Base-by-base conservation (phyloP, 305 asterid species). In the Petunia hybrid region DNA sequence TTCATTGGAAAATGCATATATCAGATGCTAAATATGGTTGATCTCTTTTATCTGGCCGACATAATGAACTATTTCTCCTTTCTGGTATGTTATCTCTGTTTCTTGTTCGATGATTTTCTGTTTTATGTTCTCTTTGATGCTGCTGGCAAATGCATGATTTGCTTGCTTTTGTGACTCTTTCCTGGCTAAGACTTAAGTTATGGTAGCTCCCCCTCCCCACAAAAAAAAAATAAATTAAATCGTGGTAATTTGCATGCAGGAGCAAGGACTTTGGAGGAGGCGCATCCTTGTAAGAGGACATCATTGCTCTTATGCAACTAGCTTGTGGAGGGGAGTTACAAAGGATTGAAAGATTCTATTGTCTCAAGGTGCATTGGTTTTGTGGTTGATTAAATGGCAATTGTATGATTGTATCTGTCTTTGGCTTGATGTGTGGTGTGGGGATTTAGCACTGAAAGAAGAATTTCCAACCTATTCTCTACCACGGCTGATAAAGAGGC, bases 241-340 rank as follows among this genome's bases (percentile, higher is more conserved):
- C 31, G 31, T 36, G 57, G 48, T 74, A 42, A 53, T 57, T 51
- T 74, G 8, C 79, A 53, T 14, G 61, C 35, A 74, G 79, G 45
- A 74, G 79, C 64, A 53, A 74, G 8, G 36, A 51, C 79, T 51
- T 73, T 13, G 78, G 64, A 74, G 79, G 43, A 38, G 46, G 39
- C 46, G 7, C 48, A 51, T 73, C 78, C 61, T 7, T 12, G 78
- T 73, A 73, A 73, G 63, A 48, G 14, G 35, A 13, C 35, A 0
- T 36, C 31, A 22, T 22, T 22, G 31, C 31, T 22, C 31, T 22
- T 22, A 22, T 22, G 31, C 31, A 22, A 22, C 31, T 22, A 22
- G 31, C 31, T 22, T 22, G 31, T 22, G 31, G 31, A 22, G 31
- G 31, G 31, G 31, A 22, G 31, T 22, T 22, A 22, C 31, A 22